Conservation (phyloP, 1,139 yeast genomes). For the Kluyveromyces sp. region DNA sequence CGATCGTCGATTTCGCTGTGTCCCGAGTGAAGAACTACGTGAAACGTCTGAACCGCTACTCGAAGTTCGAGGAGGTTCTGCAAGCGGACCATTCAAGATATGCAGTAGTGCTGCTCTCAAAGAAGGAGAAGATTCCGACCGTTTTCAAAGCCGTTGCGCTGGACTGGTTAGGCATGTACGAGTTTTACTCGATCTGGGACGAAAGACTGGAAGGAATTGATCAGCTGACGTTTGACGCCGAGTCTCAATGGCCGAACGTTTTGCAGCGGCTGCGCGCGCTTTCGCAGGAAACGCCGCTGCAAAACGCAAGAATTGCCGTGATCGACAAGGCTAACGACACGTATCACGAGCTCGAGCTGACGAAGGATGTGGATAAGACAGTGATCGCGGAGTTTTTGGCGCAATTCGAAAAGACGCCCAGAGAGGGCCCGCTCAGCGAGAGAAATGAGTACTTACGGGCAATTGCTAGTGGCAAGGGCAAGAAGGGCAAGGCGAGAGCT, state of each 20-base stretch:
- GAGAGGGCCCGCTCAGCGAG: slow-evolving; percentile 29
- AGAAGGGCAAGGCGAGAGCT: background rate
- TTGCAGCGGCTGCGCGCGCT: slow-evolving; percentile 13
- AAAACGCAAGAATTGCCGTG: slow-evolving; percentile 13
- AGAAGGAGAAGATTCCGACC: slow-evolving; percentile 47
- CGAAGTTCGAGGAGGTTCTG: slow-evolving; percentile 30
- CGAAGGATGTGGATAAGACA: slow-evolving; percentile 15
- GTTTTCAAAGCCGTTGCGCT: slow-evolving; percentile 66
- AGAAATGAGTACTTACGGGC: slow-evolving; percentile 19
- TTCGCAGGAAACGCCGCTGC: slow-evolving; percentile 4
- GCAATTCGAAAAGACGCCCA: slow-evolving; percentile 15
- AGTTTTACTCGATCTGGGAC: slow-evolving; percentile 31
- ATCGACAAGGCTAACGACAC: slow-evolving; percentile 21
- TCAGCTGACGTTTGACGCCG: background rate
- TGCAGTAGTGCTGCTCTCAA: slow-evolving; percentile 40
- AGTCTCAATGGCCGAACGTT: slow-evolving; percentile 15
- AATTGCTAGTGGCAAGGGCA: slow-evolving; percentile 6
- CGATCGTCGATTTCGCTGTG: slow-evolving; percentile 51
- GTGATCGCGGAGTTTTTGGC: slow-evolving; percentile 19
- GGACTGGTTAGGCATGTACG: slow-evolving; percentile 51
- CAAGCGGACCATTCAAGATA: slow-evolving; percentile 7
- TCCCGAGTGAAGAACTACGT: slow-evolving; percentile 69
- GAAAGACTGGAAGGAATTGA: slow-evolving; percentile 7
- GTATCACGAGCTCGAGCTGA: slow-evolving; percentile 14
- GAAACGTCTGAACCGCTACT: slow-evolving; percentile 40